Evolutionary conservation across 352 stramenopile genomes (phyloP).

Genomic region (Globisporangium barbulae): DNA sequence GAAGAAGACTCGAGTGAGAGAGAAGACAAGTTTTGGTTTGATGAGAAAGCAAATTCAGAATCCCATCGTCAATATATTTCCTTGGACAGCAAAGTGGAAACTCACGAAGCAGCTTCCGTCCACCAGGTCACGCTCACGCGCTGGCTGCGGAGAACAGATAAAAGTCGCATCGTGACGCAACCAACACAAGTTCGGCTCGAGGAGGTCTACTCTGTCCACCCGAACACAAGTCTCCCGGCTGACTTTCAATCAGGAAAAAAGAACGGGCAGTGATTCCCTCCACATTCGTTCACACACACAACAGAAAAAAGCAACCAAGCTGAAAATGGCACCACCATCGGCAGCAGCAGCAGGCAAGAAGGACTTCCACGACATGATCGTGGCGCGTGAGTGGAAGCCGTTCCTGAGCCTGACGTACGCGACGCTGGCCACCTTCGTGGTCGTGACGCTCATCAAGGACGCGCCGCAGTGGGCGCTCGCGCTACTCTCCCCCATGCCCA

Average conservation of each 20-base stretch:
- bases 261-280: no score
- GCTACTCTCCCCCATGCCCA: slow-evolving; percentile 4
- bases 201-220: no score
- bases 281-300: not conserved
- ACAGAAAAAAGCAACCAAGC: not conserved
- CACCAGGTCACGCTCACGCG: no score
- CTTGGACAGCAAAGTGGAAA: not conserved
- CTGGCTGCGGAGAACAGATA: no score
- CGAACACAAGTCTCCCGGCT: no score
- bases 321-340: not conserved
- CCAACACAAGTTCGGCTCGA: no score
- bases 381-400: slow-evolving; percentile 5
- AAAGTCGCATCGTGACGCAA: no score
- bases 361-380: not conserved
- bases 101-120: no score
- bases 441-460: slow-evolving; percentile 7
- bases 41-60: not conserved
- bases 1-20: not conserved
- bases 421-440: not conserved
- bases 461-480: slow-evolving; percentile 3
- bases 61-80: not conserved
- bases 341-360: not conserved
- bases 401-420: slow-evolving; percentile 4
- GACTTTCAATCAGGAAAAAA: no score
- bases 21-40: not conserved